These are phyloP conservation scores for Chrysopogon serrulatus DNA, from an alignment of 176 grass and related monocot genomes.

Conservation along the genomic window DNA sequence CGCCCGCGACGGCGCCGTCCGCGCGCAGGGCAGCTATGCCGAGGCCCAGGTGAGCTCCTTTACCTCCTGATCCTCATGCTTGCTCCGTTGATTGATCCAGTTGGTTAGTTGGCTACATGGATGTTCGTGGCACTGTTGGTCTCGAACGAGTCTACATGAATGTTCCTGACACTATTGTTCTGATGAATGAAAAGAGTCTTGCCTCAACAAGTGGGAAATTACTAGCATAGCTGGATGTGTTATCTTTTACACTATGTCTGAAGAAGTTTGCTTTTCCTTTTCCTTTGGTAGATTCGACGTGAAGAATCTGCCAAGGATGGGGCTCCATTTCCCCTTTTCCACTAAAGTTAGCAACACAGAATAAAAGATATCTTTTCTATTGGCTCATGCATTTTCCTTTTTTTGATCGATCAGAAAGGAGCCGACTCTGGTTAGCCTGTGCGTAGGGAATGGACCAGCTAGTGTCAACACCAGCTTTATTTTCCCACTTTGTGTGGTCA, in stretches of 20 bases:
- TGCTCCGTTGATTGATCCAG: background rate
- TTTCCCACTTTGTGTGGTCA: slow-evolving; percentile 29
- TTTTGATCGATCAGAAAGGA: background rate
- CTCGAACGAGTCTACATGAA: background rate
- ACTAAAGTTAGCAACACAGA: slow-evolving; percentile 14
- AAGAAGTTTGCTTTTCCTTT: background rate
- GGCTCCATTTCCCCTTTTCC: slow-evolving; percentile 9
- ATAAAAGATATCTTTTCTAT: slow-evolving; percentile 32
- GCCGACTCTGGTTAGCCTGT: slow-evolving; percentile 16
- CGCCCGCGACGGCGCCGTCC: slow-evolving; percentile 48
- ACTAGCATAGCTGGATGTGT: background rate
- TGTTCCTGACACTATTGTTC: slow-evolving; percentile 2
- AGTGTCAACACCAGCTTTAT: slow-evolving; percentile 11
- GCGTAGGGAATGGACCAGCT: background rate
- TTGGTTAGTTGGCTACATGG: background rate
- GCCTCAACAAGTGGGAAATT: slow-evolving; percentile 14
- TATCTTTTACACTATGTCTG: background rate
- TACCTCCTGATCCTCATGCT: background rate
- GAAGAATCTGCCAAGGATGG: slow-evolving; percentile 32
- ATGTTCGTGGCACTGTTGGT: background rate
- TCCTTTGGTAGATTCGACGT: slow-evolving; percentile 12
- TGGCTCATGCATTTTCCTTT: slow-evolving; percentile 2
- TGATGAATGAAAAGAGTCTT: slow-evolving; percentile 15
- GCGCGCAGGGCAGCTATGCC: slow-evolving; percentile 76
- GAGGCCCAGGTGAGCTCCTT: slow-evolving; percentile 72